A percentile compares a stretch with the other conserved stretches of the same genome.
Evolutionary conservation across 2,329 filamentous ascomycete species (phyloP).

Genomic region (Trichoderma brevicompactum): DNA sequence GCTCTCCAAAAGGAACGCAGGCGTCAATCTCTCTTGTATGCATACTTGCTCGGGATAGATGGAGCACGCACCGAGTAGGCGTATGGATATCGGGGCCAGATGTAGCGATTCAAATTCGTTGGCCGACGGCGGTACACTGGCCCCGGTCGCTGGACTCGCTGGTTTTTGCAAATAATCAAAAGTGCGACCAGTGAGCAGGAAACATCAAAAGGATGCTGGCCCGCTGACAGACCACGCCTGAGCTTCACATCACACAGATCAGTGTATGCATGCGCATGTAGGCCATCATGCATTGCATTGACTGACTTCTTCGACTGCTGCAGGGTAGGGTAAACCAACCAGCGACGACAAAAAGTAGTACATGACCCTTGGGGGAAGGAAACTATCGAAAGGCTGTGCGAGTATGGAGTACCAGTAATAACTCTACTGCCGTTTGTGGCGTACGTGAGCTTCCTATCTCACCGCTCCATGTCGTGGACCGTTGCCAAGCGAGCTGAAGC

Average conservation of each 20-base stretch:
- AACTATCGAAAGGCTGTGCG: constrained; percentile 27
- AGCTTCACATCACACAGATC: constrained; percentile 19
- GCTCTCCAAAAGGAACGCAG: not conserved
- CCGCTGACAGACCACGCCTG: constrained; percentile 2
- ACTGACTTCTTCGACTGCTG: constrained; percentile 6
- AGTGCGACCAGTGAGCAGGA: not conserved
- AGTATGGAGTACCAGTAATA: not conserved
- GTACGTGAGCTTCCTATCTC: constrained; percentile 16
- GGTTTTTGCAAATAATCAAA: not conserved
- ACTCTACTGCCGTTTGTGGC: not conserved
- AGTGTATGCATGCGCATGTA: constrained; percentile 23
- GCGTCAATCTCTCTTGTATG: not conserved
- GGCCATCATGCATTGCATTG: constrained; percentile 25
- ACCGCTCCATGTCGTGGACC: constrained; percentile 27
- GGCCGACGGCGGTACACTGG: not conserved
- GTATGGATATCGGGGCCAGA: not conserved
- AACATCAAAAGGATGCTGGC: not conserved
- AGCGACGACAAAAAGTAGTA: not conserved
- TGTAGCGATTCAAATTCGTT: not conserved
- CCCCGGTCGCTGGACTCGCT: not conserved
- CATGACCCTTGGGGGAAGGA: constrained; percentile 1
- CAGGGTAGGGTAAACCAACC: constrained; percentile 19
- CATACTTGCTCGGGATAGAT: not conserved
- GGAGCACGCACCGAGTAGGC: not conserved
- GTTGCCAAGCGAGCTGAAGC: constrained; percentile 29